These are phyloP conservation scores for Punctularia strigosozonata DNA, from an alignment of 768 basidiomycete species.

Conservation along the genomic window DNA sequence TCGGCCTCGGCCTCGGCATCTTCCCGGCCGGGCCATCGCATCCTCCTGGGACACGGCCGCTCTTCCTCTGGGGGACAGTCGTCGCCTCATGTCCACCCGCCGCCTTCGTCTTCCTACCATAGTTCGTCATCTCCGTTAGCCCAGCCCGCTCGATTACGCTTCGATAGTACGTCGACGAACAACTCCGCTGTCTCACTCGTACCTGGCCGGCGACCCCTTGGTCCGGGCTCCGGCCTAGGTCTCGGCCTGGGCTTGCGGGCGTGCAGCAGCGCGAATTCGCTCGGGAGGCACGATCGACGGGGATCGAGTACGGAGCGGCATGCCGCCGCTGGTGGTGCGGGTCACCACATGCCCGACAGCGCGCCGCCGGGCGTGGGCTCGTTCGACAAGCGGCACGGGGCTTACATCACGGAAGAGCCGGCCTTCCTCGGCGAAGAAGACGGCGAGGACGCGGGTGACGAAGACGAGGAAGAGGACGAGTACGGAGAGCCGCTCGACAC, in stretches of 20 bases:
- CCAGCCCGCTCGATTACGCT: too few relatives aligned
- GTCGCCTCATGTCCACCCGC: conserved; percentile 2
- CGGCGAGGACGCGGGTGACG: not conserved
- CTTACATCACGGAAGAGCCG: too few relatives aligned
- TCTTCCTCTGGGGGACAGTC: conserved; percentile 24
- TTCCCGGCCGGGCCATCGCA: conserved; percentile 15
- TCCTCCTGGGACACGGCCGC: conserved; percentile 27
- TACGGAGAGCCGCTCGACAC: conserved; percentile 15
- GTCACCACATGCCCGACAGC: too few relatives aligned
- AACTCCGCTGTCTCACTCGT: too few relatives aligned
- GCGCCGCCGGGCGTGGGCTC: too few relatives aligned
- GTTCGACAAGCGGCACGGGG: too few relatives aligned
- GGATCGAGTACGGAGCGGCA: conserved; percentile 7
- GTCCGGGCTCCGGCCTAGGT: not conserved
- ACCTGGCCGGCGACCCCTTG: too few relatives aligned
- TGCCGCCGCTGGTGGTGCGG: not conserved
- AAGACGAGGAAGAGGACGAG: conserved; percentile 20
- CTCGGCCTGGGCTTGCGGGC: conserved; percentile 2
- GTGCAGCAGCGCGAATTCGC: conserved; percentile 10
- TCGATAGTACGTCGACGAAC: too few relatives aligned
- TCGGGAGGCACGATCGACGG: conserved; percentile 5
- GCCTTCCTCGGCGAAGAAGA: too few relatives aligned
- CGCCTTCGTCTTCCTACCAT: too few relatives aligned
- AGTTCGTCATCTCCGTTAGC: too few relatives aligned
- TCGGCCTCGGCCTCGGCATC: not conserved